phyloP scores from a whole-genome alignment of 768 basidiomycete genomes.

The Mrakia blollopis region DNA sequence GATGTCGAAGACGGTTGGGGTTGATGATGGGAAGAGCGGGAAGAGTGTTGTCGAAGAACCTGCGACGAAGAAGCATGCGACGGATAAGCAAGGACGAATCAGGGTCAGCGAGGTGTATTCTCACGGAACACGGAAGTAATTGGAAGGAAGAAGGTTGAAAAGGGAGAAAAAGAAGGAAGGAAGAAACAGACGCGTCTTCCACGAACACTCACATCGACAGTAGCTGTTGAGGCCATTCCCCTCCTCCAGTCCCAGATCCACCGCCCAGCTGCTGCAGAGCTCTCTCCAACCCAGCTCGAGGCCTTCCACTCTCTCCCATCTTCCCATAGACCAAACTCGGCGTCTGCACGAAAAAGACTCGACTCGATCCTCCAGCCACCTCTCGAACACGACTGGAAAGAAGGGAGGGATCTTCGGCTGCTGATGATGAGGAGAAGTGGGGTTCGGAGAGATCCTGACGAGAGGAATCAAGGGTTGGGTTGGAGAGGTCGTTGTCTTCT shows the following conservation, averaged over 20 bases:
- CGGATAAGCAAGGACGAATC: too few species aligned
- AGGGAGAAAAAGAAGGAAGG: too few species aligned
- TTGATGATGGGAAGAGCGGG: constrained; percentile 32
- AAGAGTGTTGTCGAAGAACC: constrained; percentile 23
- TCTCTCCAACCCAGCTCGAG: constrained; percentile 5
- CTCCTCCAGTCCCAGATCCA: too few species aligned
- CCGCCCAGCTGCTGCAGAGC: constrained; percentile 2
- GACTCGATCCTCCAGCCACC: constrained; percentile 12
- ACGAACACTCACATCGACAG: constrained; percentile 14
- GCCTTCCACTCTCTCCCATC: background rate
- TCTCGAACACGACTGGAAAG: constrained; percentile 23
- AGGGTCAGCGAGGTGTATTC: too few species aligned
- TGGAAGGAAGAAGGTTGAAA: too few species aligned
- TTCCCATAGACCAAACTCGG: constrained; percentile 9
- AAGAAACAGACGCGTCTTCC: background rate
- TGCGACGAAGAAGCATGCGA: background rate
- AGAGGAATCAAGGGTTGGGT: constrained; percentile 23
- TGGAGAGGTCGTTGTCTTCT: constrained; percentile 26
- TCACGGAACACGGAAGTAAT: too few species aligned
- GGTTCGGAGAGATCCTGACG: constrained; percentile 23
- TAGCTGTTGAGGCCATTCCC: constrained; percentile 5
- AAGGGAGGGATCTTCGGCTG: constrained; percentile 31
- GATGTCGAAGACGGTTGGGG: constrained; percentile 19
- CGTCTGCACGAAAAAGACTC: constrained; percentile 28
- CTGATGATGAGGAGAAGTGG: constrained; percentile 15